Evolutionary conservation across 441 rosid genomes (phyloP).

Genomic region (Mallotus repandus): DNA sequence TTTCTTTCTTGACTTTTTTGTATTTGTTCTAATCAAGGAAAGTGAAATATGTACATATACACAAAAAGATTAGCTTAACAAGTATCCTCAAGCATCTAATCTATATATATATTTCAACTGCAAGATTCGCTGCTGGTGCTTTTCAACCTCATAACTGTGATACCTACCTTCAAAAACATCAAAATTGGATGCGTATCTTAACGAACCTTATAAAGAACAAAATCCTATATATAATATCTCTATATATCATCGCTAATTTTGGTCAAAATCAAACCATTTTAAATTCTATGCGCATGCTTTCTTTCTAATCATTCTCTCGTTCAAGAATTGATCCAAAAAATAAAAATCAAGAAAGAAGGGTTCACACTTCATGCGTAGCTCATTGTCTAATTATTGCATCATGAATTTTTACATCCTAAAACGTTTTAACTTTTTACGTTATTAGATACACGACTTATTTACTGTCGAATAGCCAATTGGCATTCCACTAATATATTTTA

Average conservation of each 20-base stretch:
- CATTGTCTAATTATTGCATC: slow-evolving; percentile 14
- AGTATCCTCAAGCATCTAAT: slow-evolving; percentile 15
- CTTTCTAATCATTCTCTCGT: not conserved
- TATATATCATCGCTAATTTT: not conserved
- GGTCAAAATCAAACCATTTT: slow-evolving; percentile 22
- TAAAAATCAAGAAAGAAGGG: not conserved
- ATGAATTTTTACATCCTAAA: slow-evolving; percentile 21
- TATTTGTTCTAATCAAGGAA: slow-evolving; percentile 13
- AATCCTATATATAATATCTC: slow-evolving; percentile 22
- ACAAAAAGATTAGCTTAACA: not conserved
- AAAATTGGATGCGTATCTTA: slow-evolving; percentile 25
- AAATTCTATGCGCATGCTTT: slow-evolving; percentile 10
- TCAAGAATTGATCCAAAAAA: too few relatives aligned
- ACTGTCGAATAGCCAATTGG: too few relatives aligned
- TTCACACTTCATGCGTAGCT: not conserved
- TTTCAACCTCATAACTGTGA: slow-evolving; percentile 21
- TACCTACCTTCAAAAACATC: slow-evolving; percentile 18
- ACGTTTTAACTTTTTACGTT: not conserved
- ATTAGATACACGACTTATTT: too few relatives aligned
- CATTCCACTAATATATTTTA: too few relatives aligned
- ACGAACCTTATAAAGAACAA: slow-evolving; percentile 15
- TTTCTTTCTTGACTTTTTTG: slow-evolving; percentile 16
- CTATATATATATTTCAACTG: slow-evolving; percentile 4
- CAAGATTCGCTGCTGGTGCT: slow-evolving; percentile 16
- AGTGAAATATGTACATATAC: not conserved